Percentiles rank a stretch among this genome's conserved stretches.
These are phyloP conservation scores for Amanita phalloides DNA, from an alignment of 768 basidiomycete species.

Conservation along the genomic window DNA sequence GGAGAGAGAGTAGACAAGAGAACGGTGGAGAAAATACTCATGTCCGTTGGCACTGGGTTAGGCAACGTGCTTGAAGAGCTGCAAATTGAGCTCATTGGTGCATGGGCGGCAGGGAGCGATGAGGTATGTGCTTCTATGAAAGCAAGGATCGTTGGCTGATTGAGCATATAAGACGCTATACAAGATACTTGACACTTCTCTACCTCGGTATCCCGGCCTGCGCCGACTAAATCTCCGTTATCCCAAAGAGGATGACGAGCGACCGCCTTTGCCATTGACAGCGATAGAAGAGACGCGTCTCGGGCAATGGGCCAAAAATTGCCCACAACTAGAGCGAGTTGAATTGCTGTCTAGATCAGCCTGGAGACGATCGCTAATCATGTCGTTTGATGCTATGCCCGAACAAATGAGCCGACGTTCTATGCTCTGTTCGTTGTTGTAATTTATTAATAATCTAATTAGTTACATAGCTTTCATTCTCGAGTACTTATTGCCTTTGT, in stretches of 20 bases:
- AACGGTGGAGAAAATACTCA: constrained; percentile 34
- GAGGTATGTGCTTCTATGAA: constrained; percentile 18
- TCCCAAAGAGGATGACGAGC: background rate
- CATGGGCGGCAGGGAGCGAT: constrained; percentile 16
- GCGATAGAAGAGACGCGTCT: constrained; percentile 9
- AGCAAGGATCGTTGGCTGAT: background rate
- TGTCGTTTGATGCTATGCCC: constrained; percentile 11
- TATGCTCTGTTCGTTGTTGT: too few species aligned
- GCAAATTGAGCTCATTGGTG: constrained; percentile 16
- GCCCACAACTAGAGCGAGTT: constrained; percentile 7
- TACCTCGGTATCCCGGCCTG: constrained; percentile 29
- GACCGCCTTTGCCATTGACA: background rate
- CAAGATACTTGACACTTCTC: constrained; percentile 25
- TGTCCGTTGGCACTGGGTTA: constrained; percentile 26
- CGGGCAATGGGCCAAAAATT: constrained; percentile 16
- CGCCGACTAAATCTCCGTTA: constrained; percentile 17
- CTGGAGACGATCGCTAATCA: constrained; percentile 7
- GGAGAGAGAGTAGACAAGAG: constrained; percentile 29
- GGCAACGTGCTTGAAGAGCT: constrained; percentile 10
- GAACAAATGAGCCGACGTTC: background rate
- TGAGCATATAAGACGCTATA: constrained; percentile 22
- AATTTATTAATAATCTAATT: background rate
- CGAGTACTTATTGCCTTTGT: too few species aligned
- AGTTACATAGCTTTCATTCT: background rate
- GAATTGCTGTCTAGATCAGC: background rate